Percentiles rank a stretch among this genome's conserved stretches.
phyloP scores from a whole-genome alignment of 2,329 filamentous ascomycete genomes.

The Curvularia verruculosa region DNA sequence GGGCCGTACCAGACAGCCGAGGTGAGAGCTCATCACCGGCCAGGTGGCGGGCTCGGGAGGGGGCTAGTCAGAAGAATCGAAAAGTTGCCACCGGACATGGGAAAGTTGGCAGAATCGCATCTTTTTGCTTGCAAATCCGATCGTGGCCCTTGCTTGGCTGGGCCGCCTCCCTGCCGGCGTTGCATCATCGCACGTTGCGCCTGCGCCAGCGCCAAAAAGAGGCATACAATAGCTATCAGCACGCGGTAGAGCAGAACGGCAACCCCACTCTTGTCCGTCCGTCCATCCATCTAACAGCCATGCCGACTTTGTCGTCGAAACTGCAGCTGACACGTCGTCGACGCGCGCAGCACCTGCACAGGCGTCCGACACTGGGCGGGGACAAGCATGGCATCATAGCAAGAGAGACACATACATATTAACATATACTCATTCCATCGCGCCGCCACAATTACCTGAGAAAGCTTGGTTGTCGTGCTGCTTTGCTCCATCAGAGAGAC shows the following conservation, averaged over 20 bases:
- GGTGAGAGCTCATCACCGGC: neutral
- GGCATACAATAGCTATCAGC: neutral
- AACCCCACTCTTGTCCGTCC: neutral
- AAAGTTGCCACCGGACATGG: conserved; percentile 3
- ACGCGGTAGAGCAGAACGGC: neutral
- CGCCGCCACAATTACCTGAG: neutral
- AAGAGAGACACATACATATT: neutral
- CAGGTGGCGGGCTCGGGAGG: neutral
- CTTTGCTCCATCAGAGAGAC: neutral
- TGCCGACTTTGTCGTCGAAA: neutral
- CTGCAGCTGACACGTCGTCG: too few relatives aligned
- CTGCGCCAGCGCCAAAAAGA: neutral
- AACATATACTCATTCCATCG: too few relatives aligned
- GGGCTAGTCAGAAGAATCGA: neutral
- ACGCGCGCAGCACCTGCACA: neutral
- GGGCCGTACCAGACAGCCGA: neutral
- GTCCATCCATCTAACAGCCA: neutral
- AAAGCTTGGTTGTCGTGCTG: neutral
- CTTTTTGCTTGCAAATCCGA: conserved; percentile 10
- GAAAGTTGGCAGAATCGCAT: conserved; percentile 11
- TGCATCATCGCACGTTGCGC: conserved; percentile 8
- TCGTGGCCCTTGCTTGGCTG: neutral
- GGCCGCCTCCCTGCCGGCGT: neutral
- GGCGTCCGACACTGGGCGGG: neutral
- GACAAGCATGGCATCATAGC: neutral